Percentiles rank a stretch among this genome's conserved stretches.
Evolutionary conservation across 495 filamentous ascomycete species (phyloP).

Genomic region (Penicillium malachiteum): DNA sequence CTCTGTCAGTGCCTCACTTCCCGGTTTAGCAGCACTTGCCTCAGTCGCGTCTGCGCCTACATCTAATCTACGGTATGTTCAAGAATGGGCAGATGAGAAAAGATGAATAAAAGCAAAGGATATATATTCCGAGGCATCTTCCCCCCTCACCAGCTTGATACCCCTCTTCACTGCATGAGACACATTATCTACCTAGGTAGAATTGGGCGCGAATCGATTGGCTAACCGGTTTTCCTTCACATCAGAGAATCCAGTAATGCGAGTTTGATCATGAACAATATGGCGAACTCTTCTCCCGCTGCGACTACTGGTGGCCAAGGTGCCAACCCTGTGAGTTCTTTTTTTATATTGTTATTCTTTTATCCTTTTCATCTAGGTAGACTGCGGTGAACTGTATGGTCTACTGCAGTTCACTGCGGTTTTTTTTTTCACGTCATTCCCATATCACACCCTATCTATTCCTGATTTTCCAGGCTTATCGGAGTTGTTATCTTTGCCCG

Average conservation of each 20-base stretch:
- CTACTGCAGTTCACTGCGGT: background rate
- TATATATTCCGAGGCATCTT: background rate
- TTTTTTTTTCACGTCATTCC: background rate
- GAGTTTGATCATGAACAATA: constrained; percentile 53
- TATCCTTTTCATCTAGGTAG: background rate
- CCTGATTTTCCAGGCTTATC: constrained; percentile 15
- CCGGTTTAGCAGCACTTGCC: constrained; percentile 56
- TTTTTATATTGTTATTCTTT: constrained; percentile 5
- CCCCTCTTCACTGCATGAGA: constrained; percentile 12
- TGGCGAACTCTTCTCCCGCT: constrained; percentile 64
- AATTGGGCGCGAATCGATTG: constrained; percentile 16
- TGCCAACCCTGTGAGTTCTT: constrained; percentile 60
- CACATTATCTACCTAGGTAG: constrained; percentile 4
- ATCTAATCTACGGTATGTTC: constrained; percentile 65
- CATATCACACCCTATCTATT: constrained; percentile 1
- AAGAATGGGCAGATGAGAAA: background rate
- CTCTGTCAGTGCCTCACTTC: constrained; percentile 30
- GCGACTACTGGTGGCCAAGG: constrained; percentile 65
- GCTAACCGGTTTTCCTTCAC: constrained; percentile 33
- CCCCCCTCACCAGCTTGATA: background rate
- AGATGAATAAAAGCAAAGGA: background rate
- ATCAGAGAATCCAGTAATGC: constrained; percentile 52
- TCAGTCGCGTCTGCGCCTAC: constrained; percentile 60
- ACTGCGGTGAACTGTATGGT: too few relatives aligned
- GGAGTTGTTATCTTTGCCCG: constrained; percentile 12